A percentile compares a stretch with the other conserved stretches of the same genome.
phyloP scores from a whole-genome alignment of 148 eudicot species.

The Agrostemma githago region DNA sequence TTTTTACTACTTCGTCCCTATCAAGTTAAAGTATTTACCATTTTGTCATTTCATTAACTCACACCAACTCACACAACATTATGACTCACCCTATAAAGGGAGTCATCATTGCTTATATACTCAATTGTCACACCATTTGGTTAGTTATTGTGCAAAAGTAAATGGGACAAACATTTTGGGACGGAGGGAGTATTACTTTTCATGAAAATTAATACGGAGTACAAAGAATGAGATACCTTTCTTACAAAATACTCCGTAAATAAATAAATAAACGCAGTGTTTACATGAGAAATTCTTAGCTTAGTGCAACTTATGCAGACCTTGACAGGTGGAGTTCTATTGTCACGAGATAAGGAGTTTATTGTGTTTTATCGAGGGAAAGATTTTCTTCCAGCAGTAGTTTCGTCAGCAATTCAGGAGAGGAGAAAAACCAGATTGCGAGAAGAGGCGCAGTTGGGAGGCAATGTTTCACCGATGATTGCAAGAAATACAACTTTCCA shows the following conservation, averaged over 20 bases:
- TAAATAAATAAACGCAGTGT: background rate
- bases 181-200: background rate
- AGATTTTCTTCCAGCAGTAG: slow-evolving; percentile 90
- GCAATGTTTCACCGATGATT: slow-evolving; percentile 19
- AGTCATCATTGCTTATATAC: too few relatives aligned
- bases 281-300: background rate
- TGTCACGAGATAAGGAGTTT: slow-evolving; percentile 81
- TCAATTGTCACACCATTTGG: too few relatives aligned
- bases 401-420: slow-evolving; percentile 81
- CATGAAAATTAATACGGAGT: too few relatives aligned
- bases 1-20: too few relatives aligned
- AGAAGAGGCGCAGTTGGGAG: slow-evolving; percentile 21
- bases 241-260: background rate
- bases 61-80: too few relatives aligned
- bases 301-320: slow-evolving; percentile 45
- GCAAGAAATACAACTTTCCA: slow-evolving; percentile 21
- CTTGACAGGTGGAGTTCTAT: slow-evolving; percentile 76
- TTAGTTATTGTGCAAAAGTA: too few relatives aligned
- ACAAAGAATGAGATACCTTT: background rate
- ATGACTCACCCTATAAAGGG: too few relatives aligned
- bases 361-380: slow-evolving; percentile 88
- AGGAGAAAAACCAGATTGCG: slow-evolving; percentile 48
- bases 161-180: too few relatives aligned
- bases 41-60: too few relatives aligned
- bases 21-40: too few relatives aligned